Evolutionary conservation across 805 yeast genomes (phyloP), one percentile per base, ranked within the genome.

Genomic region (Brettanomyces bruxellensis): DNA sequence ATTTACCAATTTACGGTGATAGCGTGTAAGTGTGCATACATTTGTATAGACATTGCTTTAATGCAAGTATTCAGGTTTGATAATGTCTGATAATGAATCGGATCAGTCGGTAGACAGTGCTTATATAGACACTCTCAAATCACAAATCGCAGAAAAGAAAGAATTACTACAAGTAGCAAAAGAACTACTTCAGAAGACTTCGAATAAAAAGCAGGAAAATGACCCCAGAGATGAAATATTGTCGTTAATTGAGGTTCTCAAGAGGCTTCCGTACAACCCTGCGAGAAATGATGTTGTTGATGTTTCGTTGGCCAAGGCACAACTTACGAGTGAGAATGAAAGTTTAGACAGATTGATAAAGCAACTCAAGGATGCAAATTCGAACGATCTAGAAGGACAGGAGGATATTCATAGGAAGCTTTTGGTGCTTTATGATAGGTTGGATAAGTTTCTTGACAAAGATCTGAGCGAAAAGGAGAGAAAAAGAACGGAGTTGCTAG

Each of bases 231-330:
- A 13, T 22, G n/a, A 38, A 9, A 18, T 37, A 11, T 36, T 59
- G 5, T 55, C 62, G 1, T 42, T 62, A 14, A 44, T 58, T 9
- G 60, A 60, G 32, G 50, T 59, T 1, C 41, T 60, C 14, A 49
- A 50, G 4, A 52, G 51, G 25, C 43, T 60, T 4, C 66, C 66
- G 1, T 62, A 54, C 49, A 56, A 52, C 18, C 62, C 66, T 1
- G 52, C 61, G 7, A 47, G 64, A 25, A 56, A 58, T 18, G 67
- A 62, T 39, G 45, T 60, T 34, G 49, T 56, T 4, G 59, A 59
- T 1, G 41, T 58, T 2, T 55, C 65, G 1, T 41, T 62, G 32
- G 55, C 64, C n/a, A 55, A 60, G 38, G 23, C 40, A 3, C 40
- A 45, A 3, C 34, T 58, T 25, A 23, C 4, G 2, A 23, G 44